These are phyloP conservation scores for Colletotrichum somersetense DNA, from an alignment of 2,329 filamentous ascomycete species.

Conservation along the genomic window DNA sequence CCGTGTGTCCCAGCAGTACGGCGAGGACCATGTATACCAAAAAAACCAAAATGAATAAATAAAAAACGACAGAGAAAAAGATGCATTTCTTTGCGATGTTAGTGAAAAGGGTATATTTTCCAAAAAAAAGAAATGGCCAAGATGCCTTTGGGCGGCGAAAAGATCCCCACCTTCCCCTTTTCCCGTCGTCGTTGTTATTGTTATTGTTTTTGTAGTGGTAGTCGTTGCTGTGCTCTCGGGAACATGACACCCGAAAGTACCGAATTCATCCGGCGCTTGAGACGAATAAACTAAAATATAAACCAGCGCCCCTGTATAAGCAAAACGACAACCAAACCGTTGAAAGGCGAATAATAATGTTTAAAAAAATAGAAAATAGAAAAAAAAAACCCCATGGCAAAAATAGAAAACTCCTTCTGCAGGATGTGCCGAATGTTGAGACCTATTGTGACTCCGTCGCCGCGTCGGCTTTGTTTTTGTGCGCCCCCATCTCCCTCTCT, in stretches of 20 bases:
- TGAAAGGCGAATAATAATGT: not conserved
- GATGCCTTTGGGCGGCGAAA: not conserved
- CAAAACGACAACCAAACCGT: not conserved
- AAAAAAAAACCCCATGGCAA: not conserved
- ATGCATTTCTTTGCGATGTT: slow-evolving; percentile 27
- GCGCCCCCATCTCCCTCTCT: not conserved
- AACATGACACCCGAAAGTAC: not conserved
- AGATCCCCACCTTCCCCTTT: not conserved
- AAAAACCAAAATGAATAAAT: not conserved
- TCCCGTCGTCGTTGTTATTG: not conserved
- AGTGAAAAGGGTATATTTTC: slow-evolving; percentile 40
- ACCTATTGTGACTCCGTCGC: slow-evolving; percentile 5
- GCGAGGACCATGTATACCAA: not conserved
- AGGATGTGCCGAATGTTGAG: not conserved
- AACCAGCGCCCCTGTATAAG: not conserved
- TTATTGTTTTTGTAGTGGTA: not conserved
- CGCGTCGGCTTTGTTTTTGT: slow-evolving; percentile 10
- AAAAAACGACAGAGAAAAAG: not conserved
- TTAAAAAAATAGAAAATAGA: not conserved
- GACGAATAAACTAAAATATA: not conserved
- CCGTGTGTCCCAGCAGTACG: not conserved
- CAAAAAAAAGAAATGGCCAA: not conserved
- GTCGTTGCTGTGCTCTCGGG: not conserved
- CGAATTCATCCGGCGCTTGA: not conserved
- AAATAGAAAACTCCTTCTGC: not conserved